phyloP scores from a whole-genome alignment of 176 grass and related monocot species.

The Secale cereale region DNA sequence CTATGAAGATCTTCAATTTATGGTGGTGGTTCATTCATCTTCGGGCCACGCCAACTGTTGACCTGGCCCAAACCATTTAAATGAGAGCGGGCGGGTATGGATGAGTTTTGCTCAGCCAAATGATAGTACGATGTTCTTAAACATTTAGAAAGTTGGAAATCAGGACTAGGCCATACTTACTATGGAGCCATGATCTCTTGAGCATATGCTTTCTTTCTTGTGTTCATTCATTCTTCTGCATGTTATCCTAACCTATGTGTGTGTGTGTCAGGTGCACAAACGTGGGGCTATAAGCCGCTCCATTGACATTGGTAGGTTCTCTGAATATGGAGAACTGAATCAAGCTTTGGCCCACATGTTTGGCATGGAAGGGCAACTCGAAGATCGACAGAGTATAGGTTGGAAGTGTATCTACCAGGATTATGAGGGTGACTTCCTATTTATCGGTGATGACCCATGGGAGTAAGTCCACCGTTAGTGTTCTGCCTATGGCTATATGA shows the following conservation, averaged over 20 bases:
- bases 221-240: background rate
- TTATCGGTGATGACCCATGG: slow-evolving; percentile 93
- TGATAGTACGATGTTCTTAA: no score
- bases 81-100: no score
- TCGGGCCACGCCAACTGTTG: no score
- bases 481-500: background rate
- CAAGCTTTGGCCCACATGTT: slow-evolving; percentile 96
- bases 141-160: slow-evolving; percentile 22
- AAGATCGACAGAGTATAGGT: slow-evolving; percentile 82
- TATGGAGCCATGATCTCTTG: slow-evolving; percentile 19
- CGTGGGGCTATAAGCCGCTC: slow-evolving; percentile 91
- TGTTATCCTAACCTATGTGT: slow-evolving; percentile 23
- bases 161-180: slow-evolving; percentile 4
- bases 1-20: no score
- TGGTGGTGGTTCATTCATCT: no score
- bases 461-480: slow-evolving; percentile 60
- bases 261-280: slow-evolving; percentile 77
- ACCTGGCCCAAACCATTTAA: no score
- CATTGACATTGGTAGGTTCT: slow-evolving; percentile 78
- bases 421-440: slow-evolving; percentile 82
- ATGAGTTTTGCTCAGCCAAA: no score
- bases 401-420: slow-evolving; percentile 94
- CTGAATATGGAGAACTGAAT: slow-evolving; percentile 81
- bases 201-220: slow-evolving; percentile 25
- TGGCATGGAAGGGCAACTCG: slow-evolving; percentile 92